Evolutionary conservation across 1,284 basidiomycete genomes (phyloP), one percentile per base, ranked within the genome.

Genomic region (Leccinum proliferum): DNA sequence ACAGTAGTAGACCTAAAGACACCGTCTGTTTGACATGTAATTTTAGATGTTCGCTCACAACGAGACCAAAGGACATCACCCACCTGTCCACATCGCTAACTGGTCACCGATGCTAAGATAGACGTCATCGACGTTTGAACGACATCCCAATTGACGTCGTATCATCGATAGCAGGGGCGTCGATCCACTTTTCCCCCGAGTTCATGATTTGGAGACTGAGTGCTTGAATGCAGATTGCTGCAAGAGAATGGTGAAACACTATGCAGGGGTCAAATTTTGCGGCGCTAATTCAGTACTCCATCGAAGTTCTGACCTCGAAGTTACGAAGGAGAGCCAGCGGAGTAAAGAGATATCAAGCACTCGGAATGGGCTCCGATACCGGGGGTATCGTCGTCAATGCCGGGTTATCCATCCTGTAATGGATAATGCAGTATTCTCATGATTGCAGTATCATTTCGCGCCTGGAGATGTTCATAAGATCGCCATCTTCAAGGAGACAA

Each of bases 61-160:
- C 11, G 12, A 9, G 34, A 48, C 5, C 10, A 29, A 9, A 46
- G 5, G 12, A 1, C 1, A 57, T 11, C 1, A 75, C 87, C 67
- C 67, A 93, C 92, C 94, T 21, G 93, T 93, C 91, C 93, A 94
- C 34, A 91, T 78, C 14, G 92, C 87, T 65, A 96, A 83, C 69
- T 94, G 92, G 73, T 95, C 93, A 18, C 90, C 93, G 43, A 96
- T 79, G 76, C 90, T 92, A 64, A 5, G 18, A 35, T n/a, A 29
- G 4, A 43, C 25, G 6, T 6, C 10, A 34, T 61, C 10, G 65
- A 39, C 55, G 29, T 25, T 14, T 8, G 46, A 34, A 58, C 5
- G 39, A 37, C 7, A 8, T 34, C 21, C 3, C 1, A 34, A 43
- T 4, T 12, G n/a, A n/a, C n/a, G n/a, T 53, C 0, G 88, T 82